A percentile compares a stretch with the other conserved stretches of the same genome.
Conservation (phyloP, 1,284 basidiomycete species). For the Stereum hirsutum region DNA sequence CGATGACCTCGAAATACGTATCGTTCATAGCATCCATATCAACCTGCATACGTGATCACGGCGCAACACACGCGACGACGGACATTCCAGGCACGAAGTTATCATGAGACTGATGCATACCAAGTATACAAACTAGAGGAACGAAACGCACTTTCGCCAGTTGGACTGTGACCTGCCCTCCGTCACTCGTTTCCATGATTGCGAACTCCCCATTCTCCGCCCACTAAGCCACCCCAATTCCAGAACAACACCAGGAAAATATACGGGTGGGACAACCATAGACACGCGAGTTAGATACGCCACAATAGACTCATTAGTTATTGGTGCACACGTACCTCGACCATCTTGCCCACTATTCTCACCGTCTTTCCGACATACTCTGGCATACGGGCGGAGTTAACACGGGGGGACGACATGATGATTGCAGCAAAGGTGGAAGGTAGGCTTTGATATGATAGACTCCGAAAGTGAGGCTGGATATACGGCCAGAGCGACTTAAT, state of each 20-base stretch:
- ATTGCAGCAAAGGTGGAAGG: too few species aligned
- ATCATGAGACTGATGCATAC: not conserved
- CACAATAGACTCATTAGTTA: too few species aligned
- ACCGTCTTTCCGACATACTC: conserved; percentile 43
- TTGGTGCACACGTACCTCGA: conserved; percentile 44
- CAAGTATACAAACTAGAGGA: not conserved
- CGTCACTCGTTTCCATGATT: conserved; percentile 64
- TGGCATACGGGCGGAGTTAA: conserved; percentile 54
- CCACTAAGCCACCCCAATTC: too few species aligned
- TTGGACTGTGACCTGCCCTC: conserved; percentile 56
- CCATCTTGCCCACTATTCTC: conserved; percentile 63
- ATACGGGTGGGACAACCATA: too few species aligned
- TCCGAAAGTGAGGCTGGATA: too few species aligned
- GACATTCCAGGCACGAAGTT: not conserved
- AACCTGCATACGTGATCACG: not conserved
- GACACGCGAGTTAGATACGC: too few species aligned
- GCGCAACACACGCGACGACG: too few species aligned
- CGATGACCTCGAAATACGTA: conserved; percentile 70
- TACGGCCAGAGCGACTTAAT: too few species aligned
- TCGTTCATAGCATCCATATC: conserved; percentile 43
- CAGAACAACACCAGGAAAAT: too few species aligned
- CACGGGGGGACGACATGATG: conserved; percentile 58
- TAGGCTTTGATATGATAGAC: too few species aligned
- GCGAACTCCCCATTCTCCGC: conserved; percentile 44
- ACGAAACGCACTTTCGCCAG: conserved; percentile 27